Evolutionary conservation across 768 basidiomycete species (phyloP).

Genomic region (Pilatotrama ljubarskyi): DNA sequence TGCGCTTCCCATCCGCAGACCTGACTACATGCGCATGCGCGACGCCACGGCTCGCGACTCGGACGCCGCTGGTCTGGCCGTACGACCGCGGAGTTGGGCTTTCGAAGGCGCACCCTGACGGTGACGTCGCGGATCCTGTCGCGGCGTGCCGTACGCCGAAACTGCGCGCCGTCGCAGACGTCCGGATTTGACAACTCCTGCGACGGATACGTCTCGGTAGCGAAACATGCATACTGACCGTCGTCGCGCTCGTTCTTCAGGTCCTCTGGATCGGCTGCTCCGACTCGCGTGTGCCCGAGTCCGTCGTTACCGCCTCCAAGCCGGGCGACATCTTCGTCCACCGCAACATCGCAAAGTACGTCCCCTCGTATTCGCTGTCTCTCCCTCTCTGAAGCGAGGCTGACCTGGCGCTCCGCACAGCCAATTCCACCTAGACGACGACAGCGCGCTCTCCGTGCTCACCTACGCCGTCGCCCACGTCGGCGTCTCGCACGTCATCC

Average conservation of each 20-base stretch:
- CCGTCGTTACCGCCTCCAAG: slow-evolving; percentile 61
- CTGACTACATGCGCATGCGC: too few relatives aligned
- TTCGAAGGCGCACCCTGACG: too few relatives aligned
- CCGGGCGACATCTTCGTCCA: slow-evolving; percentile 86
- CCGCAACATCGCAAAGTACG: slow-evolving; percentile 87
- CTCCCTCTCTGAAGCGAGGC: background rate
- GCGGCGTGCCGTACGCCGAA: background rate
- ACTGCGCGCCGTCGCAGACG: too few relatives aligned
- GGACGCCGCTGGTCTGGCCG: too few relatives aligned
- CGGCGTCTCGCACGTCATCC: slow-evolving; percentile 77
- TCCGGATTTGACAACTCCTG: too few relatives aligned
- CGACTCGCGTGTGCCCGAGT: slow-evolving; percentile 85
- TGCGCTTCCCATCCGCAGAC: too few relatives aligned
- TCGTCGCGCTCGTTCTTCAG: slow-evolving; percentile 33
- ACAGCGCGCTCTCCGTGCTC: slow-evolving; percentile 69
- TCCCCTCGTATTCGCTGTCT: slow-evolving; percentile 11
- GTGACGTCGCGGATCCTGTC: background rate
- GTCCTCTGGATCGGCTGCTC: slow-evolving; percentile 81
- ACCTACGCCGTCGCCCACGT: slow-evolving; percentile 70
- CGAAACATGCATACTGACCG: background rate
- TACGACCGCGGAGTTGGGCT: too few relatives aligned
- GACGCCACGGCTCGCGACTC: too few relatives aligned
- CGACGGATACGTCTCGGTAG: background rate
- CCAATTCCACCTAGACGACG: slow-evolving; percentile 74
- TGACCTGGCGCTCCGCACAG: slow-evolving; percentile 36